Base-by-base conservation (phyloP, 1,139 yeast species). In the Debaryomyces sp. region DNA sequence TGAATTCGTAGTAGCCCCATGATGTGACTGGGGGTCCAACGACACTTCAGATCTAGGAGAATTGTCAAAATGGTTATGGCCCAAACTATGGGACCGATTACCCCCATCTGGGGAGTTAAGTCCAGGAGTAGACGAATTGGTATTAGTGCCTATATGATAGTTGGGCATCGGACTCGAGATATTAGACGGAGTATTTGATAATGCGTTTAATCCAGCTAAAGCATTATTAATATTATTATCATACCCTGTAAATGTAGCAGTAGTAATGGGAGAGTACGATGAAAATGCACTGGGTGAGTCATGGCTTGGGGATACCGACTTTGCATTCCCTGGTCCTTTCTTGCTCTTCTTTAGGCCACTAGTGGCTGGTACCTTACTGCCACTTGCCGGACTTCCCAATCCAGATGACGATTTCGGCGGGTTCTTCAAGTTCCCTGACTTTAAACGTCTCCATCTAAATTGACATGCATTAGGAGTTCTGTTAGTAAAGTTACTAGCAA, bases 381-480 rank as follows among this genome's bases (percentile, higher is more conserved):
- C 37, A 15, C 46, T 5, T 46, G 53, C 12, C 51, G 50, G 23
- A 18, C 39, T 50, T 52, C 62, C 62, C 43, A 57, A 52, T 6
- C 64, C 61, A 26, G 68, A 58, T 22, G 70, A 75, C 43, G 77
- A 71, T 54, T 78, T 78, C 4, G 85, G 82, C 7, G 80, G 80
- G 55, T 75, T 75, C 65, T 84, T 84, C 57, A 84, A 68, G 55
- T 82, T 81, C 1, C 89, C 89, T 10, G 82, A 77, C 63, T 82
- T 81, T 50, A 87, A 73, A 50, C 92, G 67, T 66, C 92, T 77
- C 92, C 92, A 86, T 60, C 92, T 75, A 59, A 86, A 86, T 65
- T 86, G 92, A 56, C 91, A 86, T 4, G 91, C 91, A 59, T 86
- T 86, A 36, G 90, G 88, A 1, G 91, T 86, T 65, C 92, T 71